Evolutionary conservation across 257 asterid genomes (phyloP).

Genomic region (Solanum appendiculatum): DNA sequence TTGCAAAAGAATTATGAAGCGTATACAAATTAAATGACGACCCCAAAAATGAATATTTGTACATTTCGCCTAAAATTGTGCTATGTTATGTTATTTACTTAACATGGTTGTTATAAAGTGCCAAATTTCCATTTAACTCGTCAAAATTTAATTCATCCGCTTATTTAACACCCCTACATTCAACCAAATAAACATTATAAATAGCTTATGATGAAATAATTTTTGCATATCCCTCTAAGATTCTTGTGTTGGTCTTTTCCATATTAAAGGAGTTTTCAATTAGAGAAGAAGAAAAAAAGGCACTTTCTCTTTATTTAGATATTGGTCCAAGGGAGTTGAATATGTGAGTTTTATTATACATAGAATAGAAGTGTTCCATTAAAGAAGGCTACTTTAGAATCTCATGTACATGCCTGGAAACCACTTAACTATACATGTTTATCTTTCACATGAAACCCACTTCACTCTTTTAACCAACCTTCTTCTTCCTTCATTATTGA

Average conservation of each 20-base stretch:
- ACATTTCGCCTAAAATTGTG: background rate
- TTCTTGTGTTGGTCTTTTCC: background rate
- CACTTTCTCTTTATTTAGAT: background rate
- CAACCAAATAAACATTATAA: background rate
- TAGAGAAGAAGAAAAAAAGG: background rate
- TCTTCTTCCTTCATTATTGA: background rate
- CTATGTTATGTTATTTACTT: background rate
- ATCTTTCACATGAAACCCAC: constrained; percentile 1
- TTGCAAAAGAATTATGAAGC: background rate
- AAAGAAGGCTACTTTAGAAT: background rate
- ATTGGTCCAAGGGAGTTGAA: background rate
- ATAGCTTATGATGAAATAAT: background rate
- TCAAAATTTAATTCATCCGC: background rate
- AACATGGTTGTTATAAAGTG: background rate
- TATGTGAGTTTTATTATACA: background rate
- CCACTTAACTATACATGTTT: background rate
- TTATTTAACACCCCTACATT: background rate
- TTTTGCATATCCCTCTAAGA: background rate
- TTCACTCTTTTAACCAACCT: background rate
- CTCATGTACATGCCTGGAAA: background rate
- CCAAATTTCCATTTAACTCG: no score
- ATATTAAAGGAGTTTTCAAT: background rate
- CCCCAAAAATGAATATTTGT: no score
- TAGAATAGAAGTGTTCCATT: background rate
- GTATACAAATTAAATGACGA: no score